Evolutionary conservation across 1,284 basidiomycete species (phyloP).

Genomic region (Meira miltonrushii): DNA sequence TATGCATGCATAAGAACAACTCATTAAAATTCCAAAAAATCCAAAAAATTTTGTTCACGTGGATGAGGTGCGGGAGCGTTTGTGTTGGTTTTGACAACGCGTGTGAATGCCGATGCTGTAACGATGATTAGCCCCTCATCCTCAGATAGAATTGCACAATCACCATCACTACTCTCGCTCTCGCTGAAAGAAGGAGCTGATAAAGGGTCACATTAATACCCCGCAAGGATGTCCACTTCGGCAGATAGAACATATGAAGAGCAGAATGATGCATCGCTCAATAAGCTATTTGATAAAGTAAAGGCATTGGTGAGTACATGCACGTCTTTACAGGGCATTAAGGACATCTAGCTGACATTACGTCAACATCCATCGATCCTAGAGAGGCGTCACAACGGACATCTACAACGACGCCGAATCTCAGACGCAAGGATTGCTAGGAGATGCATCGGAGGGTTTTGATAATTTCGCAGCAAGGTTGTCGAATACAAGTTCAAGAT

Average conservation of each 20-base stretch:
- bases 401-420: constrained; percentile 19
- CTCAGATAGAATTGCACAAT: too few relatives aligned
- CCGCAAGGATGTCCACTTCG: constrained; percentile 15
- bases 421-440: constrained; percentile 16
- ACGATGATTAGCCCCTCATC: too few relatives aligned
- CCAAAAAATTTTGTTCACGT: constrained; percentile 6
- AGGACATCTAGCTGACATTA: not conserved
- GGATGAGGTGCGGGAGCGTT: not conserved
- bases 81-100: too few relatives aligned
- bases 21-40: not conserved
- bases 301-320: constrained; percentile 16
- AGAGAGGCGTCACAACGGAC: constrained; percentile 20
- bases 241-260: constrained; percentile 16
- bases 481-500: constrained; percentile 7
- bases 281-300: constrained; percentile 17
- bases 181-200: not conserved
- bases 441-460: constrained; percentile 15
- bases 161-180: too few relatives aligned
- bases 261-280: constrained; percentile 17
- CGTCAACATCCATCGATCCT: not conserved
- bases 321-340: too few relatives aligned
- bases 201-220: not conserved
- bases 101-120: too few relatives aligned
- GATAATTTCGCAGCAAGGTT: constrained; percentile 16
- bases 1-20: not conserved